Evolutionary conservation across 1,284 basidiomycete species (phyloP).

Genomic region (Flammula alnicola): DNA sequence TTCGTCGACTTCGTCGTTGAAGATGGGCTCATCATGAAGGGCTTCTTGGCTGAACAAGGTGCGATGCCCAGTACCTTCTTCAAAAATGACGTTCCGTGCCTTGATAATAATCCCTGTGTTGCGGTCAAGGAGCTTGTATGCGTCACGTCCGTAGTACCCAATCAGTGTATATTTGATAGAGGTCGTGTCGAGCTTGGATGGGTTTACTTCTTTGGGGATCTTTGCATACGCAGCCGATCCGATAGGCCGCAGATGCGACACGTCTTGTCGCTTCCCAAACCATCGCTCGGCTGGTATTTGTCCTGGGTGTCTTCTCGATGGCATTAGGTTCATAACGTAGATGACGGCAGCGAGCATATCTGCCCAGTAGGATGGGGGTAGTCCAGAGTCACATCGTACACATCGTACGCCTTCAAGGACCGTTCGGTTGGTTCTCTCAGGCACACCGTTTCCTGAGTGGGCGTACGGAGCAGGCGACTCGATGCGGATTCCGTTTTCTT

Average conservation of each 20-base stretch:
- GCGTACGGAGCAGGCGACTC: constrained; percentile 26
- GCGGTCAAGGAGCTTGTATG: constrained; percentile 26
- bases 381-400: constrained; percentile 28
- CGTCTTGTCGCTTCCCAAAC: constrained; percentile 24
- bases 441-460: constrained; percentile 27
- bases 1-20: not conserved
- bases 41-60: not conserved
- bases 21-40: constrained; percentile 3
- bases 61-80: constrained; percentile 9
- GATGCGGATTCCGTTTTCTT: constrained; percentile 25
- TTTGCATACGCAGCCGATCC: constrained; percentile 29
- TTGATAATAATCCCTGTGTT: not conserved
- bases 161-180: constrained; percentile 26
- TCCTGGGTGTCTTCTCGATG: constrained; percentile 18
- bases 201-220: constrained; percentile 25
- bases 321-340: constrained; percentile 29
- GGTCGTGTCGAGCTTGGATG: constrained; percentile 27
- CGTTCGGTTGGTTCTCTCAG: constrained; percentile 33
- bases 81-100: constrained; percentile 3
- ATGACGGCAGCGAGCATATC: constrained; percentile 25
- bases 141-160: constrained; percentile 25
- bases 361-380: constrained; percentile 35
- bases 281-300: constrained; percentile 22
- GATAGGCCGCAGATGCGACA: constrained; percentile 30
- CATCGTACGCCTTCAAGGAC: constrained; percentile 30